A percentile compares a stretch with the other conserved stretches of the same genome.
These are phyloP conservation scores for Solanum boliviense DNA, from an alignment of 257 asterid genomes.

Conservation along the genomic window DNA sequence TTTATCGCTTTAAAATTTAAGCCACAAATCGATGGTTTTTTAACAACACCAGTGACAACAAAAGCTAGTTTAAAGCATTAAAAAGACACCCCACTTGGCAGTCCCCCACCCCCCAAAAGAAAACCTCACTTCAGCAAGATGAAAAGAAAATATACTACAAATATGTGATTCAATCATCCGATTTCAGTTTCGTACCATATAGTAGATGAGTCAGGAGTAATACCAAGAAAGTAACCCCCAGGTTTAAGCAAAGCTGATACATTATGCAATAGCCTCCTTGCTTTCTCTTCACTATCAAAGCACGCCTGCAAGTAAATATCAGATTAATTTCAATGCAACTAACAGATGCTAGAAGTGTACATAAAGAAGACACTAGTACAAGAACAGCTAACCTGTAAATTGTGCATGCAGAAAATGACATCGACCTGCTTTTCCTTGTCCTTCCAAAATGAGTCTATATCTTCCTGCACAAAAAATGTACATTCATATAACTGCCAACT, in stretches of 20 bases:
- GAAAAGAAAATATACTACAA: not conserved
- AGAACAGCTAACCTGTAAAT: slow-evolving; percentile 59
- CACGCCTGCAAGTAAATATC: slow-evolving; percentile 45
- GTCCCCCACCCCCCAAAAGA: not conserved
- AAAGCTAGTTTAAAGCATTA: not conserved
- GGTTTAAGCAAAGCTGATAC: slow-evolving; percentile 89
- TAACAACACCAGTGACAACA: not conserved
- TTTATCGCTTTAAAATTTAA: not conserved
- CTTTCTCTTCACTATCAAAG: slow-evolving; percentile 84
- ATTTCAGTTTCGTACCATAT: slow-evolving; percentile 57
- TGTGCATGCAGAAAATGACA: slow-evolving; percentile 83
- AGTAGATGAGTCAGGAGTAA: slow-evolving; percentile 95
- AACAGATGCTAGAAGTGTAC: not conserved
- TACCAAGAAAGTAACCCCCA: slow-evolving; percentile 95
- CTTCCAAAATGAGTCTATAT: slow-evolving; percentile 45
- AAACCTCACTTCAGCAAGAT: not conserved
- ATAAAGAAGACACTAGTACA: not conserved
- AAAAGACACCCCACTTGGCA: not conserved
- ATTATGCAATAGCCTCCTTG: slow-evolving; percentile 57
- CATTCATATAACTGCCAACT: not conserved
- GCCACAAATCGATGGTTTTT: not conserved
- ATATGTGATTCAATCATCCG: not conserved
- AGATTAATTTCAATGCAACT: not conserved
- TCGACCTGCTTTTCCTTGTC: slow-evolving; percentile 76
- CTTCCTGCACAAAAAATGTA: slow-evolving; percentile 51